Conservation (phyloP, 306 rosid species). For the Rosa chinensis region DNA sequence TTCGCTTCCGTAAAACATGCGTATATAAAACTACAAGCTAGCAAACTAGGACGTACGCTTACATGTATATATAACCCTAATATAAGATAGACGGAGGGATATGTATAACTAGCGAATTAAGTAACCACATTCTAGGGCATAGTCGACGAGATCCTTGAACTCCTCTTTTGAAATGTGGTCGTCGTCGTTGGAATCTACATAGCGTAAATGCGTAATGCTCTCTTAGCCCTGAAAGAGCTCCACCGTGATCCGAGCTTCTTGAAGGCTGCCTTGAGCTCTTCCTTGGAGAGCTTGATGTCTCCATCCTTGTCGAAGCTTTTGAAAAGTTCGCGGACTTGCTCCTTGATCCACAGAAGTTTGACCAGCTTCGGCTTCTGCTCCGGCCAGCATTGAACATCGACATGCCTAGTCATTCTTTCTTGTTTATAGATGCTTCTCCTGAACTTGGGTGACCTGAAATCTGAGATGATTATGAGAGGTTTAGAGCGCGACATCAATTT, state of each 20-base stretch:
- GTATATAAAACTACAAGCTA: too few species aligned
- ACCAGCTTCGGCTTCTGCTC: neutral
- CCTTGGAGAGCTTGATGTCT: constrained; percentile 16
- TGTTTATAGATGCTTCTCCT: neutral
- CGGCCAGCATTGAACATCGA: neutral
- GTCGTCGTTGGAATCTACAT: constrained; percentile 6
- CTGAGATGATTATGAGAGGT: neutral
- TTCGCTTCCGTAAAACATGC: neutral
- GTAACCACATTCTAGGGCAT: neutral
- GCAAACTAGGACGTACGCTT: too few species aligned
- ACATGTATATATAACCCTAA: neutral
- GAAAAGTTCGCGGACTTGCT: constrained; percentile 22
- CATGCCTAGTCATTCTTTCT: neutral
- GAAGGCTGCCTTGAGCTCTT: constrained; percentile 11
- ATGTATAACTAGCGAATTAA: neutral
- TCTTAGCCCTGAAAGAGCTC: neutral
- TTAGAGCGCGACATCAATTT: neutral
- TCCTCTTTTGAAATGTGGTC: neutral
- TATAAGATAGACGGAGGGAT: neutral
- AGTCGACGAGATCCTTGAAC: neutral
- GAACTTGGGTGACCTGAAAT: neutral
- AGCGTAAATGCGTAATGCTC: neutral
- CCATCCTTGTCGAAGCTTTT: constrained; percentile 9
- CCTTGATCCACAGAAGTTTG: constrained; percentile 1
- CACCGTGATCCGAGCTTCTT: constrained; percentile 12